Base-by-base conservation (phyloP, 352 stramenopile species). In the Phytopythium chamaehyphon region DNA sequence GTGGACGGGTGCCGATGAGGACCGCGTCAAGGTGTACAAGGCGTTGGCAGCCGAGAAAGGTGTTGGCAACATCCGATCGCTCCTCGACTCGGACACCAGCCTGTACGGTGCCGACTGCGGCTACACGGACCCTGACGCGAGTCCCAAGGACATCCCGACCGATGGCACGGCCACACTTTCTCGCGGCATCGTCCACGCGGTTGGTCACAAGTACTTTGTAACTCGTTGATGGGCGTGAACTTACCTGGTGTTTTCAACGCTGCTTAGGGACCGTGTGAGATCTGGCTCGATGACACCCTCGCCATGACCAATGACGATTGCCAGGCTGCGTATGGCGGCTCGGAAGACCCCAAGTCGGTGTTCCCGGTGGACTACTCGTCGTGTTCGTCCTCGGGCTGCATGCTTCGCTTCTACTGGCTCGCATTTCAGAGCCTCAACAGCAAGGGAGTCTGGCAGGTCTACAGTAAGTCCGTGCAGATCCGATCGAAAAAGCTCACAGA, bases 321-420 rank as follows among this genome's bases (percentile, higher is more conserved):
- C 35, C 44, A 61, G 62, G 54, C 40, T 3, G 55, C 62, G n/a
- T 75, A 71, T 46, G 61, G 64, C 10, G 57, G 61, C 22, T 58
- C 58, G 0, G 22, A 56, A 24, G 55, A 62, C 16, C 59, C 51
- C 1, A 42, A 40, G 19, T 70, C 64, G 2, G 55, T 71, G n/a
- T 71, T 75, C 51, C 66, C 66, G 1, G 57, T 72, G 11, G 66
- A 75, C 45, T 74, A 74, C 33, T 74, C 65, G 48, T 63, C 54
- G 6, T 74, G 65, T 19, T 61, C 57, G n/a, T 50, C 51, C 5
- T 54, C 48, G 7, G 64, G 64, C 8, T 74, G 65, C 50, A 71
- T 69, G 58, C 24, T 71, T 4, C 62, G 62, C 12, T 74, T 74
- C 56, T 74, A 71, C 62, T 71, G 62, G 62, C 44, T 74, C 36